phyloP scores from a whole-genome alignment of 2,329 filamentous ascomycete genomes.

The Hypoxylon sp. region DNA sequence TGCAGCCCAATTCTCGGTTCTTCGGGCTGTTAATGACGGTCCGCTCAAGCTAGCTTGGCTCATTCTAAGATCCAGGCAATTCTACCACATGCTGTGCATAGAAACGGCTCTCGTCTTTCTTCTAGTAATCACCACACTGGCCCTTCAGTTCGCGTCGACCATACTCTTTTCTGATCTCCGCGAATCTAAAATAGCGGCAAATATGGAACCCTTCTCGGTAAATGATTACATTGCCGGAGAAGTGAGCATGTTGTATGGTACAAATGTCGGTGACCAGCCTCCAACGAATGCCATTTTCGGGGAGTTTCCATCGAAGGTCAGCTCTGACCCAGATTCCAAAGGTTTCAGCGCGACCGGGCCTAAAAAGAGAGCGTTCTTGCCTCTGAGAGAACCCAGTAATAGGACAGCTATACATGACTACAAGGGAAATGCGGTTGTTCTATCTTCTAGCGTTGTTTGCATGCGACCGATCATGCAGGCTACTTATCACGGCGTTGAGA shows the following conservation, averaged over 20 bases:
- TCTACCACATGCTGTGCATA: background rate
- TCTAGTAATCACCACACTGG: slow-evolving; percentile 6
- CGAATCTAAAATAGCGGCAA: slow-evolving; percentile 1
- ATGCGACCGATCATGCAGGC: slow-evolving; percentile 28
- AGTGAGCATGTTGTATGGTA: slow-evolving; percentile 3
- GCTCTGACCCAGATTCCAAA: slow-evolving; percentile 6
- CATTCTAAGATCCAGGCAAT: background rate
- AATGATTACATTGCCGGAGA: background rate
- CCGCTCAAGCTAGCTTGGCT: background rate
- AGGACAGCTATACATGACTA: slow-evolving; percentile 17
- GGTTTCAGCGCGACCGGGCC: slow-evolving; percentile 36
- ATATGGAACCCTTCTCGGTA: background rate
- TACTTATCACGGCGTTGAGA: background rate
- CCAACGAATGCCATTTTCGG: slow-evolving; percentile 17
- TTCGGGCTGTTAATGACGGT: slow-evolving; percentile 34
- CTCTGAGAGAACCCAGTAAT: slow-evolving; percentile 9
- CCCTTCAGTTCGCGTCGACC: slow-evolving; percentile 40
- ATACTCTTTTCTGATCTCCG: slow-evolving; percentile 34
- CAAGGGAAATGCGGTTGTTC: slow-evolving; percentile 14
- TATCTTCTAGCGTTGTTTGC: slow-evolving; percentile 27
- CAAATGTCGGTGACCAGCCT: background rate
- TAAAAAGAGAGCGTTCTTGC: slow-evolving; percentile 33
- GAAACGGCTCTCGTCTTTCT: slow-evolving; percentile 21
- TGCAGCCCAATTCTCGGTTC: slow-evolving; percentile 29
- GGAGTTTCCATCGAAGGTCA: slow-evolving; percentile 7